Base-by-base conservation (phyloP, 2,329 filamentous ascomycete genomes). In the Pestalotiopsis sp. region DNA sequence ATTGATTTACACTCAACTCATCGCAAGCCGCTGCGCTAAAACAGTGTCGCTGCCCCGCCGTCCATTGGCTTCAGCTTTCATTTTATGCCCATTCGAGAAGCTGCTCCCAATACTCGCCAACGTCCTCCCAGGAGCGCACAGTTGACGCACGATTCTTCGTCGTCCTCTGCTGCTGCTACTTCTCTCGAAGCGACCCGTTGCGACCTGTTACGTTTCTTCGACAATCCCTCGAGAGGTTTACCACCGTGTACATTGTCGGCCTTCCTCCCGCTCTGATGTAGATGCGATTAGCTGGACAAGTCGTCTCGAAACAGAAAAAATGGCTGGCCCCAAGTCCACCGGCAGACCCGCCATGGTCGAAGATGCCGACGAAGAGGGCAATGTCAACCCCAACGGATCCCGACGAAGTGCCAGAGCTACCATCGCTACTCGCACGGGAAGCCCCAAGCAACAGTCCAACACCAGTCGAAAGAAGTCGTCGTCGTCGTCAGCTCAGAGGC, bases 401-500 rank as follows among this genome's bases (percentile, higher is more conserved):
- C 14, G 23, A 12, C 31, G 25, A 31, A 56, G 52, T 23, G 66
- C 66, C 23, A 49, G 38, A 17, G 63, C 66, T 25, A 52, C 17
- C 12, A 13, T 62, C 23, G 57, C 57, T 20, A 20, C 56, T 12
- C 11, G 17, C 23, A 14, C 57, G 9, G 52, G 56, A 11, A 67
- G 66, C 49, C 66, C 66, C 2, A 67, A 63, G 59, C 57, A 49
- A 23, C n/a, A 59, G 36, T 41, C 58, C 27, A 67, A 88, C 75
- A 87, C 83, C 23, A 78, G 85, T 71, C 85, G 83, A 75, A 80
- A 83, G 58, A 83, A 85, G 70, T 83, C 76, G 70, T 75, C 84
- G 57, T 77, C 78, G 67, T 73, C 78, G 57, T 77, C 78, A 67
- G 73, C 78, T 65, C 81, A 79, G 69, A 76, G 78, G 60, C 79